These are phyloP conservation scores for Coriolopsis trogii DNA, from an alignment of 1,284 basidiomycete genomes.

Conservation along the genomic window DNA sequence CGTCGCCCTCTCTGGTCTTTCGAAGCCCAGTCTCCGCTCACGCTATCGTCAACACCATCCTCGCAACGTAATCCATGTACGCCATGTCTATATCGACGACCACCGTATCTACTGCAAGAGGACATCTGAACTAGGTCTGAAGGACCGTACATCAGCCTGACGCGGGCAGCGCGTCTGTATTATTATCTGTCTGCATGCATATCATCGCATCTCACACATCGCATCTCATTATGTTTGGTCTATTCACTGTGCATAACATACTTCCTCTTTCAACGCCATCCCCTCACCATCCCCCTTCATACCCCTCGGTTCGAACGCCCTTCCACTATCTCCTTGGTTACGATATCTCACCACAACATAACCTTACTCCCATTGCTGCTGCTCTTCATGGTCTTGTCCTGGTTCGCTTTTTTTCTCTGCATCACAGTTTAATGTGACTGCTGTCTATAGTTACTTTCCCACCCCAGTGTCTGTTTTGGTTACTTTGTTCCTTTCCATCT, in stretches of 20 bases:
- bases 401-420: neutral
- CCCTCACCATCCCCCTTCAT: slow-evolving; percentile 1
- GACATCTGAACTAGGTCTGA: slow-evolving; percentile 19
- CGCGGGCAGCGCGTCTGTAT: slow-evolving; percentile 20
- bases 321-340: neutral
- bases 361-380: too few relatives aligned
- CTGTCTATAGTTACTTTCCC: neutral
- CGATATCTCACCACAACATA: neutral
- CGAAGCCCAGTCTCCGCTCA: neutral
- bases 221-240: neutral
- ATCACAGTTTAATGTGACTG: neutral
- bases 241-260: slow-evolving; percentile 12
- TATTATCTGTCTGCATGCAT: slow-evolving; percentile 5
- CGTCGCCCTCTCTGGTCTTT: neutral
- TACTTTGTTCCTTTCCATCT: neutral
- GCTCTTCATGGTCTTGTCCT: neutral
- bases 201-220: slow-evolving; percentile 18
- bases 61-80: slow-evolving; percentile 8
- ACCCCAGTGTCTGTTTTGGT: neutral
- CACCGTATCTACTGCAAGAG: neutral
- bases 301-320: slow-evolving; percentile 1
- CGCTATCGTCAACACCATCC: neutral
- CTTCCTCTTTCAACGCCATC: neutral
- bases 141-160: slow-evolving; percentile 9
- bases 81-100: neutral